Percentiles rank a stretch among this genome's conserved stretches.
Conservation (phyloP, 1,139 yeast species). For the Suhomyces bribrorum region DNA sequence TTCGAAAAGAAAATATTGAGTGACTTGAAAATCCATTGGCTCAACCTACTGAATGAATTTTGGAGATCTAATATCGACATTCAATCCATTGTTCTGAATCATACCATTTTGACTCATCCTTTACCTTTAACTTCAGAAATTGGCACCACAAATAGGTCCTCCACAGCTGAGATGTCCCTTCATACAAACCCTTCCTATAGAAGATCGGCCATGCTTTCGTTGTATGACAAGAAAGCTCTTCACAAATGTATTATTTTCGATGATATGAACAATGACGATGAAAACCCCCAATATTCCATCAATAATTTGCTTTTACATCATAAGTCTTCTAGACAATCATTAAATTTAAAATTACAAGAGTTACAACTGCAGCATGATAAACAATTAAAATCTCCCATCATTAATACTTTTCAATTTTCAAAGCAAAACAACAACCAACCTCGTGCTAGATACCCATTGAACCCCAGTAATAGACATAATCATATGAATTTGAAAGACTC, state of each 20-base stretch:
- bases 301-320: slow-evolving; percentile 43
- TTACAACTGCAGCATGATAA: slow-evolving; percentile 17
- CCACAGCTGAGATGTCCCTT: slow-evolving; percentile 43
- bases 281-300: slow-evolving; percentile 44
- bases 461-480: slow-evolving; percentile 27
- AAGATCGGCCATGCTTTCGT: slow-evolving; percentile 56
- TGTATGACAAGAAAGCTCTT: slow-evolving; percentile 44
- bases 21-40: slow-evolving; percentile 51
- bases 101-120: slow-evolving; percentile 23
- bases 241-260: slow-evolving; percentile 41
- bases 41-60: slow-evolving; percentile 34
- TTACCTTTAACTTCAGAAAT: slow-evolving; percentile 34
- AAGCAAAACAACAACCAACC: not conserved
- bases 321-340: slow-evolving; percentile 40
- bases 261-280: slow-evolving; percentile 25
- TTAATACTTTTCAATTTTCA: slow-evolving; percentile 8
- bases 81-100: slow-evolving; percentile 18
- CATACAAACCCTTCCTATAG: slow-evolving; percentile 54
- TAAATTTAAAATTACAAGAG: slow-evolving; percentile 35
- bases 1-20: slow-evolving; percentile 45
- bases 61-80: slow-evolving; percentile 32
- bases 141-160: slow-evolving; percentile 20
- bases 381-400: slow-evolving; percentile 10
- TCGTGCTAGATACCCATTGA: slow-evolving; percentile 6
- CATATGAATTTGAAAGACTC: slow-evolving; percentile 46